Base-by-base conservation (phyloP, 1,284 basidiomycete genomes). In the Cryptococcus floricola region DNA sequence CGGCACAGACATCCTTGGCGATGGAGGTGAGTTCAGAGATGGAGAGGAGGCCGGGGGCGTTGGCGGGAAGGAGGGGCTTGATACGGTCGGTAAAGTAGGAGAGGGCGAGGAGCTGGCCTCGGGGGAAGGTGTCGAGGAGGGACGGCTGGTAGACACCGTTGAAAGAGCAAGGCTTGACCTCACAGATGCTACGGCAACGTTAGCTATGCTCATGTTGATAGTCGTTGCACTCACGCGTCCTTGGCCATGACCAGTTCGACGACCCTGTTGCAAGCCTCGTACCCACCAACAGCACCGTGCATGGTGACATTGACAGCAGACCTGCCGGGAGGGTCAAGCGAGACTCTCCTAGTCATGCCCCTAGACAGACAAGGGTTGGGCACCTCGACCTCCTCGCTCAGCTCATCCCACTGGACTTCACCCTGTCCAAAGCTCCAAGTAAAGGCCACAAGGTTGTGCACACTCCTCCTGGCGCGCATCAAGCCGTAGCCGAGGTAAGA, bases 81-180 rank as follows among this genome's bases (percentile, higher is more conserved):
- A 96, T 81, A 41, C 96, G 89, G 80, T 98, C 95, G 80, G 92
- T 96, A 79, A 98, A 98, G 82, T 98, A 98, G 28, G 94, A 97
- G 1, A 97, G 82, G 9, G 94, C 84, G 28, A 93, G 83, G 63
- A 92, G 82, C 68, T 86, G 85, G 60, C 89, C 89, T 19, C 80
- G 75, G 4, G 85, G 82, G 83, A 98, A 98, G 5, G 90, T 88
- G 62, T 95, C 88, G 62, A 90, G 81, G 28, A 98, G 81, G n/a
- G 88, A 88, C 1, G 95, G 96, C 75, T 98, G 95, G 80, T 98
- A 98, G 28, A 97, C 91, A 39, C 95, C 95, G 65, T 91, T 88
- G 80, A 98, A 98, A 2, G 94, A 92, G 76, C 95, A 98, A 0
- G 93, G 93, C 73, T 89, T 90, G 66, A 86, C 81, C 67, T 86